Conservation (phyloP, 2,329 filamentous ascomycete genomes). For the Shiraia bambusicola region DNA sequence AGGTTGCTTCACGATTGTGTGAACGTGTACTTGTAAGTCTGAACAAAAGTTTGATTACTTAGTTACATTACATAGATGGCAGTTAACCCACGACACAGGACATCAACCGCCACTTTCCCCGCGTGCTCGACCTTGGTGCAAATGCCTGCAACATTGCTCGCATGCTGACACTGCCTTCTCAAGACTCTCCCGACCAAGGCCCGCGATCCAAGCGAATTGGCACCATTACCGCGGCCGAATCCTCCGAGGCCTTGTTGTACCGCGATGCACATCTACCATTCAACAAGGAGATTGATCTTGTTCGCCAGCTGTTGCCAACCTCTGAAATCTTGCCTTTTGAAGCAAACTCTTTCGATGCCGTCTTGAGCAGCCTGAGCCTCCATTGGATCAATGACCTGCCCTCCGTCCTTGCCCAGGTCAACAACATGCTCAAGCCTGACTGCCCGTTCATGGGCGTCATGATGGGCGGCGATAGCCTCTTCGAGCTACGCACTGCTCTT, state of each 20-base stretch:
- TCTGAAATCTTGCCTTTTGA: constrained; percentile 76
- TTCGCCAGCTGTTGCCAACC: constrained; percentile 71
- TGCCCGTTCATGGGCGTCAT: constrained; percentile 91
- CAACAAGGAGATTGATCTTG: constrained; percentile 71
- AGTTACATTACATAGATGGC: too few species aligned
- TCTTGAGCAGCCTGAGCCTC: constrained; percentile 83
- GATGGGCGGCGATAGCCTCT: constrained; percentile 93
- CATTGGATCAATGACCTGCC: constrained; percentile 99
- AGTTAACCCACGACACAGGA: constrained; percentile 58
- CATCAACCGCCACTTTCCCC: constrained; percentile 83
- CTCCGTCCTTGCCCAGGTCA: constrained; percentile 78
- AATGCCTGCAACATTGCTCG: constrained; percentile 94
- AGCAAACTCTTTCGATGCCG: constrained; percentile 78
- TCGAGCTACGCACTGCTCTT: constrained; percentile 87
- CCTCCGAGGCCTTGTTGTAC: constrained; percentile 74
- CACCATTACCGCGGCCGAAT: constrained; percentile 78
- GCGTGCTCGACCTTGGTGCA: constrained; percentile 87
- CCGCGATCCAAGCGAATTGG: constrained; percentile 72
- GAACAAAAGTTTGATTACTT: too few species aligned
- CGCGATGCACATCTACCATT: constrained; percentile 75
- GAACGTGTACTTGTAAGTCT: constrained; percentile 74
- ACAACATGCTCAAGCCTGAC: constrained; percentile 84
- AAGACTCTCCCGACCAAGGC: constrained; percentile 62
- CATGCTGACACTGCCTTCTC: constrained; percentile 64
- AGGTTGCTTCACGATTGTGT: constrained; percentile 80